Evolutionary conservation across 345 rosid genomes (phyloP).

Genomic region (Alliaria petiolata): DNA sequence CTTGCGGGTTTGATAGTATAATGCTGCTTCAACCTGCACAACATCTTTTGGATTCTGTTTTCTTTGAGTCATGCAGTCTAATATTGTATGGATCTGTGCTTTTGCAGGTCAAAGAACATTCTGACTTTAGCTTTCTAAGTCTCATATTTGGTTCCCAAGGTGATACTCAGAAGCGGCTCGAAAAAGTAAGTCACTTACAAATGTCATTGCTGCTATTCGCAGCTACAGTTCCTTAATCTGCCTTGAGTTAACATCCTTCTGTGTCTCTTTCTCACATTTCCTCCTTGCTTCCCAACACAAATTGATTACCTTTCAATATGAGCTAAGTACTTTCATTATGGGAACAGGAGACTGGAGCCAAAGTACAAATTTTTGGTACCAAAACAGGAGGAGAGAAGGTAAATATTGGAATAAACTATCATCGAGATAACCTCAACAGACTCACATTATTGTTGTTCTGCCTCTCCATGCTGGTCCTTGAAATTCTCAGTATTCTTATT

Average conservation of each 20-base stretch:
- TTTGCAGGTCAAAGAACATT: constrained; percentile 67
- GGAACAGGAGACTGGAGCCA: constrained; percentile 84
- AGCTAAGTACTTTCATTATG: constrained; percentile 5
- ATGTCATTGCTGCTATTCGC: neutral
- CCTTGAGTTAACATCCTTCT: neutral
- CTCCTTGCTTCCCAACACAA: neutral
- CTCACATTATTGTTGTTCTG: neutral
- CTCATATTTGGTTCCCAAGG: constrained; percentile 79
- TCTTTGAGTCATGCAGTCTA: neutral
- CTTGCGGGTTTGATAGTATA: neutral
- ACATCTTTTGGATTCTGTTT: neutral
- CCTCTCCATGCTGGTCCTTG: constrained; percentile 1
- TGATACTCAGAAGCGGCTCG: constrained; percentile 72
- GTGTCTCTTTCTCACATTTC: constrained; percentile 1
- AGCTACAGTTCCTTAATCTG: neutral
- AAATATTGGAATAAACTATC: neutral
- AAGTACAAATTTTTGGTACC: constrained; percentile 57
- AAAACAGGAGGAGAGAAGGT: constrained; percentile 74
- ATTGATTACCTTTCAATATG: neutral
- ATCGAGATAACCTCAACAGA: neutral
- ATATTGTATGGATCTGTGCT: constrained; percentile 12
- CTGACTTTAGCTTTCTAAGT: constrained; percentile 65
- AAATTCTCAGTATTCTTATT: constrained; percentile 10
- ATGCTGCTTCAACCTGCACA: neutral
- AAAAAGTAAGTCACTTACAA: constrained; percentile 52